These are phyloP conservation scores for Immersiella caudata DNA, from an alignment of 495 filamentous ascomycete species.

Conservation along the genomic window DNA sequence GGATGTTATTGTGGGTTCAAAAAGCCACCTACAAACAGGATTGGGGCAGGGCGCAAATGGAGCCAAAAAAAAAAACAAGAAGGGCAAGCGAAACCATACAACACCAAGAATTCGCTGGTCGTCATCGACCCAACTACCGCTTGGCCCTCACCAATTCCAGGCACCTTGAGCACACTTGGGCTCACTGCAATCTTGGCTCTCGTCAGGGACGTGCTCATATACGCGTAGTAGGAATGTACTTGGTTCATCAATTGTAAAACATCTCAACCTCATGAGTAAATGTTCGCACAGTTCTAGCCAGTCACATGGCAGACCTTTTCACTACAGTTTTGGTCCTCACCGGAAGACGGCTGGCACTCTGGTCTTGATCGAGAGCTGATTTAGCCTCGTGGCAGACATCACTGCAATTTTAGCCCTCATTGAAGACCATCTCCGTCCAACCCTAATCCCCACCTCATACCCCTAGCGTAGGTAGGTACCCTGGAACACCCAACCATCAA, in stretches of 20 bases:
- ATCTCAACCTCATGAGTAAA: too few relatives aligned
- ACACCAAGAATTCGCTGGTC: slow-evolving; percentile 31
- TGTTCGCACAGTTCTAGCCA: too few relatives aligned
- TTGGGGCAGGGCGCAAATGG: not conserved
- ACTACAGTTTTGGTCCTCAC: not conserved
- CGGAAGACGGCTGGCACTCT: too few relatives aligned
- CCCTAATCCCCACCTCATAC: not conserved
- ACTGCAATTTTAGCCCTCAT: too few relatives aligned
- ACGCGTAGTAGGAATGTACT: too few relatives aligned
- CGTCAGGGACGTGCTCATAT: too few relatives aligned
- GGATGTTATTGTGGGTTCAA: not conserved
- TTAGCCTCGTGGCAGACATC: too few relatives aligned
- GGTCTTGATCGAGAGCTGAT: too few relatives aligned
- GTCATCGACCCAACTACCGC: slow-evolving; percentile 46
- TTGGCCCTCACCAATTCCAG: slow-evolving; percentile 32
- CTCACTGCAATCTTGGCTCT: not conserved
- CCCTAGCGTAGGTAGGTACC: not conserved
- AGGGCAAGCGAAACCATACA: slow-evolving; percentile 27
- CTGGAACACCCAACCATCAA: not conserved
- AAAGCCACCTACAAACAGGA: not conserved
- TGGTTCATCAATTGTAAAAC: too few relatives aligned
- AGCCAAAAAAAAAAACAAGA: not conserved
- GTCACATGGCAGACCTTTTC: not conserved
- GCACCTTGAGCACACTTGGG: too few relatives aligned
- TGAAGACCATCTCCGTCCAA: not conserved